These are phyloP conservation scores for Polyporus tsugae DNA, from an alignment of 1,284 basidiomycete genomes.

Conservation along the genomic window DNA sequence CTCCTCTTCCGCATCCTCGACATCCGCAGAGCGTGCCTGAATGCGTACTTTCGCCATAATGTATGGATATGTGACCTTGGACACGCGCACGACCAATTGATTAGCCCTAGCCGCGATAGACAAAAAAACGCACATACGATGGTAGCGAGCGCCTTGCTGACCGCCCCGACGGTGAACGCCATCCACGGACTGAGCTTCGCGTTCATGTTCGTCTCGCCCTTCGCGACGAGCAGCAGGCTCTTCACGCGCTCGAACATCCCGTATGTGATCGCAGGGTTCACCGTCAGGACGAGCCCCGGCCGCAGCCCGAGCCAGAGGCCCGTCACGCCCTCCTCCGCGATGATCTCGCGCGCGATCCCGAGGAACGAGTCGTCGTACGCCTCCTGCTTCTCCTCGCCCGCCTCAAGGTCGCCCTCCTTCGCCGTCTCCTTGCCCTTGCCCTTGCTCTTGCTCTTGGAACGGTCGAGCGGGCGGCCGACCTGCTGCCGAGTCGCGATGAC, in stretches of 20 bases:
- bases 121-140: conserved; percentile 65
- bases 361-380: conserved; percentile 74
- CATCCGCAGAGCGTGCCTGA: conserved; percentile 79
- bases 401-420: conserved; percentile 27
- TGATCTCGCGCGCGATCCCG: conserved; percentile 85
- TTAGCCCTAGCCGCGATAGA: conserved; percentile 8
- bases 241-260: conserved; percentile 96
- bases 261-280: conserved; percentile 99
- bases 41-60: conserved; percentile 98
- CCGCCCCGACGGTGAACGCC: conserved; percentile 90
- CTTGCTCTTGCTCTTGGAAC: conserved; percentile 26
- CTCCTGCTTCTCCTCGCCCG: conserved; percentile 35
- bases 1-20: conserved; percentile 55
- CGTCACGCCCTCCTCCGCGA: conserved; percentile 90
- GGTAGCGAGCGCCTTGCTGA: conserved; percentile 96
- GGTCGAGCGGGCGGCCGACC: conserved; percentile 60
- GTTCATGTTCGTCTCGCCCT: conserved; percentile 44
- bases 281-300: conserved; percentile 92
- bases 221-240: conserved; percentile 65
- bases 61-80: conserved; percentile 88
- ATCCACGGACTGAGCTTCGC: conserved; percentile 81
- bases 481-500: conserved; percentile 99
- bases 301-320: conserved; percentile 96
- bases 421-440: conserved; percentile 22
- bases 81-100: conserved; percentile 10